Evolutionary conservation across 768 basidiomycete genomes (phyloP).

Genomic region (Tulasnella sp.): DNA sequence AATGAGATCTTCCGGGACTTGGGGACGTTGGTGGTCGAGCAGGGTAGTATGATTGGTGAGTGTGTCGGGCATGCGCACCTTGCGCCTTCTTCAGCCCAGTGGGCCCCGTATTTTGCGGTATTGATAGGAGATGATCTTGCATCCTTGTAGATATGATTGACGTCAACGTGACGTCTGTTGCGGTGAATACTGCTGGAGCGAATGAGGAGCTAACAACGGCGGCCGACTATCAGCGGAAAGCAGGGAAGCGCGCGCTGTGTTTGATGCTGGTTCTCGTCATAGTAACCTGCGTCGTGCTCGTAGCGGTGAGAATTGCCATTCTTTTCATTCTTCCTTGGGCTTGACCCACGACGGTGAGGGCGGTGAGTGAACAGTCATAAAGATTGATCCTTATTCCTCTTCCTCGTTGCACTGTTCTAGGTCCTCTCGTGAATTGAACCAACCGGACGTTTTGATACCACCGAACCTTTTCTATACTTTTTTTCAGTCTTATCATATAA

Average conservation of each 20-base stretch:
- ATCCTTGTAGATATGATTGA: conserved; percentile 78
- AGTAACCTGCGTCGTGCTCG: conserved; percentile 76
- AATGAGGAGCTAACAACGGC: conserved; percentile 81
- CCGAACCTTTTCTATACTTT: too few relatives aligned
- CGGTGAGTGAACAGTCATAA: neutral
- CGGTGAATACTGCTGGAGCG: conserved; percentile 69
- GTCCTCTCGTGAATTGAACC: too few relatives aligned
- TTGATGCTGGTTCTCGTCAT: conserved; percentile 78
- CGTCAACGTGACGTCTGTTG: conserved; percentile 79
- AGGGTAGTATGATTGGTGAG: conserved; percentile 89
- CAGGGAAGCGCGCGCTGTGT: conserved; percentile 81
- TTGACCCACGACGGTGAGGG: neutral
- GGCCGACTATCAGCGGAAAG: conserved; percentile 87
- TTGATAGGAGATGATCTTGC: too few relatives aligned
- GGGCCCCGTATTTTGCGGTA: too few relatives aligned
- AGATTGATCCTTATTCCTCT: too few relatives aligned
- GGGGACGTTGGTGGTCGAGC: conserved; percentile 87
- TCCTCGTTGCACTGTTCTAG: too few relatives aligned
- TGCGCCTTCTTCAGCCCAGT: too few relatives aligned
- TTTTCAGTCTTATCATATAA: too few relatives aligned
- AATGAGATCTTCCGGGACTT: conserved; percentile 94
- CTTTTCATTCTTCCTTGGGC: neutral
- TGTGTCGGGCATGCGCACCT: conserved; percentile 10
- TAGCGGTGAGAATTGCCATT: conserved; percentile 58
- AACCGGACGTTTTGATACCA: too few relatives aligned